A percentile compares a stretch with the other conserved stretches of the same genome.
Conservation (phyloP, 2,329 filamentous ascomycete genomes). For the Xylaria sp. region DNA sequence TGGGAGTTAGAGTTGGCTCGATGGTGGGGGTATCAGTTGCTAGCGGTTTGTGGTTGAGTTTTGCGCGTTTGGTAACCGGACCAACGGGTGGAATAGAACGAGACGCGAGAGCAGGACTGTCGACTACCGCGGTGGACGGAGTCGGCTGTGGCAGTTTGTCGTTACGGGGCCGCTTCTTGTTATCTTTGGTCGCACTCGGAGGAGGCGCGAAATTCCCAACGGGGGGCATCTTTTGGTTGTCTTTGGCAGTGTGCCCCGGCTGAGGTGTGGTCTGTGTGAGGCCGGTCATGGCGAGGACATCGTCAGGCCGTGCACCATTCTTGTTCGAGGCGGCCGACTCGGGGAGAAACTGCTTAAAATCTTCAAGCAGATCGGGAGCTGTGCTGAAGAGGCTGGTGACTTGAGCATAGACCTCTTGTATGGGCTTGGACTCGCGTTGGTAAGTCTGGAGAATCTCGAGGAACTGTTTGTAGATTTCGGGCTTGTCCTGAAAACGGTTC, state of each 20-base stretch:
- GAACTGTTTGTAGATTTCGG: conserved; percentile 99
- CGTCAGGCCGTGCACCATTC: conserved; percentile 69
- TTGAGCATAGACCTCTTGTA: conserved; percentile 97
- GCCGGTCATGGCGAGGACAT: conserved; percentile 68
- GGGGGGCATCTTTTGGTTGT: conserved; percentile 85
- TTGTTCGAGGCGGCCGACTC: conserved; percentile 77
- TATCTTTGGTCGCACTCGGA: conserved; percentile 84
- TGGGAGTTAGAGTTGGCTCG: conserved; percentile 88
- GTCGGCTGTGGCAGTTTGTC: conserved; percentile 64
- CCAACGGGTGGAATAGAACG: conserved; percentile 52
- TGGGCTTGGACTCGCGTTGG: conserved; percentile 96
- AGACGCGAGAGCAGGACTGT: conserved; percentile 53
- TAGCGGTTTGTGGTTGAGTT: conserved; percentile 75
- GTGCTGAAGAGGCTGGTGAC: conserved; percentile 94
- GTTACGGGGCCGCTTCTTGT: conserved; percentile 81
- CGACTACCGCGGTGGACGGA: conserved; percentile 56
- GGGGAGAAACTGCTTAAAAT: conserved; percentile 98
- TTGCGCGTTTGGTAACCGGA: conserved; percentile 71
- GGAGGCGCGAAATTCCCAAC: conserved; percentile 93
- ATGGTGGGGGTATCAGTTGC: conserved; percentile 69
- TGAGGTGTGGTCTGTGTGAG: conserved; percentile 65
- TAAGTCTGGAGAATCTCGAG: conserved; percentile 98
- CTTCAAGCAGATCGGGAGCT: conserved; percentile 92
- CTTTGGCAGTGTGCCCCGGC: conserved; percentile 58
- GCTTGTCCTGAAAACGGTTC: conserved; percentile 96